Conservation (phyloP, 2,329 filamentous ascomycete genomes). For the Lachnellula hyalina region DNA sequence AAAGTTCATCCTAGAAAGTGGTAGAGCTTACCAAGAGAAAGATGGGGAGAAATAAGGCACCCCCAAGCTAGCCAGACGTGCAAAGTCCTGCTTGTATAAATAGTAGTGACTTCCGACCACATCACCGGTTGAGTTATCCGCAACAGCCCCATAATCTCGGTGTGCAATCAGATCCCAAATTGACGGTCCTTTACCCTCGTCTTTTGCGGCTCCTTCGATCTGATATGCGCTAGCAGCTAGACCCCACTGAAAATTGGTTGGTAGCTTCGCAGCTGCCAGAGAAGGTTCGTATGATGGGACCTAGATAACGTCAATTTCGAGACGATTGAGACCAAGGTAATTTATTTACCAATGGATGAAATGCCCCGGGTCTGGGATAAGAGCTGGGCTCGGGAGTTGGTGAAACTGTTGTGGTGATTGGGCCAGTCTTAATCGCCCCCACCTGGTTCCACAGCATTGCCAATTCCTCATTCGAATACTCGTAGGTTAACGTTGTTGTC, state of each 20-base stretch:
- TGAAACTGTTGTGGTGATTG: constrained; percentile 37
- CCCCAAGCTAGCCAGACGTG: constrained; percentile 46
- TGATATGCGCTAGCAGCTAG: constrained; percentile 43
- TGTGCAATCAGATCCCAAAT: constrained; percentile 37
- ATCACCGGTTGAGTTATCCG: constrained; percentile 41
- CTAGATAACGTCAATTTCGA: constrained; percentile 5
- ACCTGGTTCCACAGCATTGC: constrained; percentile 42
- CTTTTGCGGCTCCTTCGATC: constrained; percentile 42
- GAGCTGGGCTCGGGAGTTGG: constrained; percentile 39
- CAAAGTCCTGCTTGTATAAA: constrained; percentile 52
- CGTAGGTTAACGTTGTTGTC: constrained; percentile 37
- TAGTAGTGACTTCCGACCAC: constrained; percentile 49
- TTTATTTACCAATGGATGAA: constrained; percentile 38
- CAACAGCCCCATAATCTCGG: constrained; percentile 26
- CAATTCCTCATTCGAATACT: constrained; percentile 43
- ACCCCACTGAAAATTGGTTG: constrained; percentile 39
- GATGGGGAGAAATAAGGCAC: constrained; percentile 43
- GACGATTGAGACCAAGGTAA: constrained; percentile 28
- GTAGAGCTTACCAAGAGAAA: constrained; percentile 26
- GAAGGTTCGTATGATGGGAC: constrained; percentile 23
- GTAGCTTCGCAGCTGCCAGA: constrained; percentile 33
- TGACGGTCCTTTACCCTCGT: constrained; percentile 40
- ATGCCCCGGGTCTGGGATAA: constrained; percentile 34
- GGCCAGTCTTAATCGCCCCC: constrained; percentile 37
- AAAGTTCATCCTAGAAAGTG: constrained; percentile 26